Conservation (phyloP, 306 rosid species). For the Oxytropis ochrocephala region DNA sequence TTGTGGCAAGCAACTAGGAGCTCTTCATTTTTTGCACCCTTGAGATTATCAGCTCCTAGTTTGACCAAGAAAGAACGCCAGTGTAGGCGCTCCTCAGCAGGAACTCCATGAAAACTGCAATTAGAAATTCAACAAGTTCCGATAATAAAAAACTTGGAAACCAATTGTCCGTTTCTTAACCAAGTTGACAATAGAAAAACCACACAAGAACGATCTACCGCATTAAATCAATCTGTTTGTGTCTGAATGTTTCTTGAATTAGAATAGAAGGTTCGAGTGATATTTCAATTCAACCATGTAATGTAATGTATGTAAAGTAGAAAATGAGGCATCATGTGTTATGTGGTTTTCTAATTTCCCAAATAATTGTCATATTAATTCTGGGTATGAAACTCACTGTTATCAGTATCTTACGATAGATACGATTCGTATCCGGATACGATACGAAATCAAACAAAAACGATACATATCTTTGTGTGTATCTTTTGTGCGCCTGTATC, state of each 20-base stretch:
- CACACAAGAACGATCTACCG: neutral
- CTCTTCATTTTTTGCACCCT: constrained; percentile 86
- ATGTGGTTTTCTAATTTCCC: neutral
- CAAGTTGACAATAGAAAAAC: neutral
- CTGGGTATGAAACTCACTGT: neutral
- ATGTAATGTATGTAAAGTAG: neutral
- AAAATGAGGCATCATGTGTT: neutral
- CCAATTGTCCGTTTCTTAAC: neutral
- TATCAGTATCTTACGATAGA: too few species aligned
- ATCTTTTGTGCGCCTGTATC: too few species aligned
- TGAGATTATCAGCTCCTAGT: constrained; percentile 93
- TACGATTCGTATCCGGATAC: too few species aligned
- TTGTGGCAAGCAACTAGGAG: constrained; percentile 94
- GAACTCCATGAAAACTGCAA: constrained; percentile 92
- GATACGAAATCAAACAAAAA: too few species aligned
- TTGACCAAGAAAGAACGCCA: constrained; percentile 96
- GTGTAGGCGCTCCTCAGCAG: constrained; percentile 85
- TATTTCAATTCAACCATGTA: neutral
- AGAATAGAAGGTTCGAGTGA: neutral
- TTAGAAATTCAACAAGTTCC: neutral
- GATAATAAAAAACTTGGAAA: neutral
- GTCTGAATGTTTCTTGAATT: neutral
- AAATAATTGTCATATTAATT: neutral
- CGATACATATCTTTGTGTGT: too few species aligned
- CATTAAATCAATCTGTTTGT: neutral